phyloP scores from a whole-genome alignment of 805 yeast genomes.

The Candida nanaspora region DNA sequence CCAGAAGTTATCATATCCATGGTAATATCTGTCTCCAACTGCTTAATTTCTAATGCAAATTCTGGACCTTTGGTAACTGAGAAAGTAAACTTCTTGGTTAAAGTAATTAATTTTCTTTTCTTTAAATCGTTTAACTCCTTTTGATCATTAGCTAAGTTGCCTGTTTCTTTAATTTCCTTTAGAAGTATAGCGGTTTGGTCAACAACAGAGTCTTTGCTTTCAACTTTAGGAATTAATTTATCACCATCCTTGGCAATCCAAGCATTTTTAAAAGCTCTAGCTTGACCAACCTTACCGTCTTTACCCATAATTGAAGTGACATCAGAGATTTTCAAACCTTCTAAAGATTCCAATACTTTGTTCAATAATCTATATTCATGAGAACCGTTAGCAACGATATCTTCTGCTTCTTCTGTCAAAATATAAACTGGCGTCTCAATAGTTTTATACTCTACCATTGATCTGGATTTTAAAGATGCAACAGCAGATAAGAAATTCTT shows the following conservation, averaged over 20 bases:
- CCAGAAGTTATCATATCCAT: conserved; percentile 84
- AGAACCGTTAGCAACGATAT: conserved; percentile 73
- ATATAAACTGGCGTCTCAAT: conserved; percentile 71
- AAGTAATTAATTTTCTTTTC: conserved; percentile 80
- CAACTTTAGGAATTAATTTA: conserved; percentile 56
- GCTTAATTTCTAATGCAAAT: conserved; percentile 73
- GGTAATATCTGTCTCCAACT: conserved; percentile 89
- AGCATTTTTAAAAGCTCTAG: conserved; percentile 94
- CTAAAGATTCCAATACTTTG: conserved; percentile 66
- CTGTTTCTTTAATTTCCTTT: conserved; percentile 46
- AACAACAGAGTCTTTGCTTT: conserved; percentile 39
- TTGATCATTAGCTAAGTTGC: conserved; percentile 37
- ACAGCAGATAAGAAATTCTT: conserved; percentile 73
- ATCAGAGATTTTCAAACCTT: conserved; percentile 77
- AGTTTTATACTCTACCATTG: conserved; percentile 68
- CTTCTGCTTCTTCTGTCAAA: conserved; percentile 75
- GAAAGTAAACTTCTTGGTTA: conserved; percentile 71
- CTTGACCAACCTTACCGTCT: conserved; percentile 90
- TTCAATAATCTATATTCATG: conserved; percentile 79
- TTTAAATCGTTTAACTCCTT: conserved; percentile 79
- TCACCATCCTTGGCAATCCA: conserved; percentile 92
- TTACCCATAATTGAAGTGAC: conserved; percentile 67
- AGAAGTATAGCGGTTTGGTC: conserved; percentile 67
- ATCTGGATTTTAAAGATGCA: conserved; percentile 76
- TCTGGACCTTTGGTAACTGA: conserved; percentile 73